A percentile compares a stretch with the other conserved stretches of the same genome.
These are phyloP conservation scores for Kockiozyma suomiensis DNA, from an alignment of 805 yeast genomes.

Conservation along the genomic window DNA sequence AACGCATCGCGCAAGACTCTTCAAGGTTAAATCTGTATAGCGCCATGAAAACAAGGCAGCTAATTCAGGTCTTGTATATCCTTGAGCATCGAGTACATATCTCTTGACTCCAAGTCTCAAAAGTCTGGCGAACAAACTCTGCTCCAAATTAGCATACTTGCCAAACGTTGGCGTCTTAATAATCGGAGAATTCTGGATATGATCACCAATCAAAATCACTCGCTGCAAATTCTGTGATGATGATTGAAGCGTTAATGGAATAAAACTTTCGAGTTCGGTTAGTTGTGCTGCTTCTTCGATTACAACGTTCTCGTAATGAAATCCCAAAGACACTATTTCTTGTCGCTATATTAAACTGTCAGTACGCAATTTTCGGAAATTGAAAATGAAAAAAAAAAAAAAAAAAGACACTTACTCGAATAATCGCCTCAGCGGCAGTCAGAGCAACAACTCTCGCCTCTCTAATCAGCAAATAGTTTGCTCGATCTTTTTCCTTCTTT, in stretches of 20 bases:
- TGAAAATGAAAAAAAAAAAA: no score
- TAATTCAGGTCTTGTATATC: conserved; percentile 38
- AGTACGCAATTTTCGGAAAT: background rate
- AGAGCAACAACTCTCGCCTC: conserved; percentile 42
- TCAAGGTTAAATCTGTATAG: conserved; percentile 15
- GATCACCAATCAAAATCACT: conserved; percentile 46
- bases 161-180: conserved; percentile 29
- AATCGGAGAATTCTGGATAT: conserved; percentile 37
- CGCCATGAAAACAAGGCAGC: conserved; percentile 37
- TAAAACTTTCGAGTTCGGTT: conserved; percentile 42
- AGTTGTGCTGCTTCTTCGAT: conserved; percentile 44
- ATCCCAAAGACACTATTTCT: conserved; percentile 29
- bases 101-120: conserved; percentile 35
- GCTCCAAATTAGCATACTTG: conserved; percentile 29
- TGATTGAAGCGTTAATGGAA: conserved; percentile 37
- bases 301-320: conserved; percentile 42
- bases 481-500: conserved; percentile 28
- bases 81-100: conserved; percentile 36
- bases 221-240: conserved; percentile 34
- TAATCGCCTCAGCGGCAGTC: conserved; percentile 36
- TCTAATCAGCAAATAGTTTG: conserved; percentile 37
- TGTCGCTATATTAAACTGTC: conserved; percentile 3
- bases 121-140: conserved; percentile 40
- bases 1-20: conserved; percentile 12
- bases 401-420: conserved; percentile 21